phyloP scores from a whole-genome alignment of 495 filamentous ascomycete genomes.

The Darksidea phi region DNA sequence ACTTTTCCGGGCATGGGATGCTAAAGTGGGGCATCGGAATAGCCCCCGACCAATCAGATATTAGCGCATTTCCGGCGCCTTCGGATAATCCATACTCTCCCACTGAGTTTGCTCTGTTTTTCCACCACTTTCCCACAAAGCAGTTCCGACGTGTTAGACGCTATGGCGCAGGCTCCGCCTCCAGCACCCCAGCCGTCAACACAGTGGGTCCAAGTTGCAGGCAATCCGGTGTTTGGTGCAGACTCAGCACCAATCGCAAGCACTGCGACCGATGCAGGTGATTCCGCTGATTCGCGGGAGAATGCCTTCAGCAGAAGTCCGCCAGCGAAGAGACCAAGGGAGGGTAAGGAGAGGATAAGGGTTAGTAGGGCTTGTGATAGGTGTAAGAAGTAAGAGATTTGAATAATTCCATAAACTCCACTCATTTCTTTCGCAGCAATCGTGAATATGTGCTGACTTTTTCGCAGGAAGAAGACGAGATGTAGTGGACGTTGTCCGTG shows the following conservation, averaged over 20 bases:
- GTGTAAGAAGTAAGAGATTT: slow-evolving; percentile 23
- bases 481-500: slow-evolving; percentile 28
- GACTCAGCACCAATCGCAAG: background rate
- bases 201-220: slow-evolving; percentile 19
- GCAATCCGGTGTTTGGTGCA: slow-evolving; percentile 6
- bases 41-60: too few species aligned
- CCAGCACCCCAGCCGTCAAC: background rate
- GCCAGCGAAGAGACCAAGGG: slow-evolving; percentile 15
- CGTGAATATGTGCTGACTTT: too few species aligned
- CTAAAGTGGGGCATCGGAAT: too few species aligned
- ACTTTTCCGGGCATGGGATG: too few species aligned
- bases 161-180: background rate
- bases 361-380: slow-evolving; percentile 27
- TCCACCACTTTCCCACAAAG: background rate
- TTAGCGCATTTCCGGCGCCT: too few species aligned
- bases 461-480: slow-evolving; percentile 25
- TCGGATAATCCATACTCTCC: too few species aligned
- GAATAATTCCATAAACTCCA: background rate
- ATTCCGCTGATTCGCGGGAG: background rate
- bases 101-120: too few species aligned
- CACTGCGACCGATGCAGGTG: background rate
- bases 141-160: background rate
- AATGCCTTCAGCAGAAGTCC: slow-evolving; percentile 3
- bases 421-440: too few species aligned
- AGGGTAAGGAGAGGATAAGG: slow-evolving; percentile 15